Percentiles rank a stretch among this genome's conserved stretches.
These are phyloP conservation scores for Naegleria fowleri DNA, from an alignment of 208 protist genomes.

Conservation along the genomic window DNA sequence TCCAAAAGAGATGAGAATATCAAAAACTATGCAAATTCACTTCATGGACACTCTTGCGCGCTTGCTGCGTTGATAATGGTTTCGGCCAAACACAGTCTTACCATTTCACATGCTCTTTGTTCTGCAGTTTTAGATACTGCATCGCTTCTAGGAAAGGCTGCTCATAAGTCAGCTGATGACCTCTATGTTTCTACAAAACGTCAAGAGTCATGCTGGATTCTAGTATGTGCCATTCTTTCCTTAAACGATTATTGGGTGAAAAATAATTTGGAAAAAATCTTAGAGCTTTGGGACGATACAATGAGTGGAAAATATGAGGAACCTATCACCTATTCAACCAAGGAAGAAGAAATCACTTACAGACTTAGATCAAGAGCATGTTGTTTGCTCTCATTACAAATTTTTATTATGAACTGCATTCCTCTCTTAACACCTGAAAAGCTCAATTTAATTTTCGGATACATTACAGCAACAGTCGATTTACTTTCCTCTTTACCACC, in stretches of 20 bases:
- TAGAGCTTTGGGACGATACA: background rate
- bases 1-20: background rate
- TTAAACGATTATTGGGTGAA: slow-evolving; percentile 22
- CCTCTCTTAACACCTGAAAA: background rate
- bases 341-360: background rate
- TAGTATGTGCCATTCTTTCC: background rate
- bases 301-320: background rate
- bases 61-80: background rate
- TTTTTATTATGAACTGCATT: background rate
- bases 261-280: slow-evolving; percentile 20
- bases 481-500: background rate
- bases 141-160: background rate
- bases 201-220: background rate
- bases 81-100: background rate
- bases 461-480: background rate
- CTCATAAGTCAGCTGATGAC: background rate
- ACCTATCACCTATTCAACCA: background rate
- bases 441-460: background rate
- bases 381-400: background rate
- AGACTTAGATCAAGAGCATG: background rate
- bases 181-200: background rate
- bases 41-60: background rate
- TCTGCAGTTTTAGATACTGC: slow-evolving; percentile 24
- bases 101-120: background rate
- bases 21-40: background rate